Evolutionary conservation across 75 land plant genomes (phyloP), one percentile per base, ranked within the genome.

Genomic region (Cupressus sempervirens): DNA sequence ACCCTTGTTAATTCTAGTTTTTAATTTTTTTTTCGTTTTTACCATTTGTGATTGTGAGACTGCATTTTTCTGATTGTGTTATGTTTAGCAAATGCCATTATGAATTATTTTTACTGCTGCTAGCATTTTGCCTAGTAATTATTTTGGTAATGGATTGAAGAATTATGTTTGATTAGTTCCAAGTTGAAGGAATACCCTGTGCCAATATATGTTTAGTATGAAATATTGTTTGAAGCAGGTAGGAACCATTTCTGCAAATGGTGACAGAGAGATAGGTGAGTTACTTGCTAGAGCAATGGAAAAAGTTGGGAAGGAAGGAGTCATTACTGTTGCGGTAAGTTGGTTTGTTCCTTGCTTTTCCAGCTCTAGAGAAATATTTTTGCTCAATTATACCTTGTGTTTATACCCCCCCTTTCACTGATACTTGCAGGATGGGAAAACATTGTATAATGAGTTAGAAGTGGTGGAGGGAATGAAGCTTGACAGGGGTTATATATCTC

Each of bases 251-350:
- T 89, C 91, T 76, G 92, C 98, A 65, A 96, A 96, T 88, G 98
- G 91, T 41, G 91, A 92, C 14, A 75, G 92, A 82, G 97, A 95
- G 80, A 95, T 96, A 84, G 98, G 98, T 62, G 97, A 96, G 76
- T 84, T 96, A 79, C 88, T 96, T 84, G 98, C 98, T 0, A 92
- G 87, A 68, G 98, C 98, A 23, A 93, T 96, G 97, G 97, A 93
- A 84, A 95, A 91, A 90, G 98, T 95, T 26, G 98, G 98, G 76
- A 96, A 96, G 85, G 98, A 96, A 83, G 98, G 98, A 48, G 98
- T 96, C 12, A 96, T 96, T 45, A 96, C 98, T 18, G 90, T 96
- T 77, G 62, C 89, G 23, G 98, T 93, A 90, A 90, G 94, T 87
- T 81, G 20, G 13, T 50, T 34, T 77, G 16, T 4, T 4, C 76